Evolutionary conservation across 2,329 filamentous ascomycete genomes (phyloP).

Genomic region (Arthrobotrys musiformis): DNA sequence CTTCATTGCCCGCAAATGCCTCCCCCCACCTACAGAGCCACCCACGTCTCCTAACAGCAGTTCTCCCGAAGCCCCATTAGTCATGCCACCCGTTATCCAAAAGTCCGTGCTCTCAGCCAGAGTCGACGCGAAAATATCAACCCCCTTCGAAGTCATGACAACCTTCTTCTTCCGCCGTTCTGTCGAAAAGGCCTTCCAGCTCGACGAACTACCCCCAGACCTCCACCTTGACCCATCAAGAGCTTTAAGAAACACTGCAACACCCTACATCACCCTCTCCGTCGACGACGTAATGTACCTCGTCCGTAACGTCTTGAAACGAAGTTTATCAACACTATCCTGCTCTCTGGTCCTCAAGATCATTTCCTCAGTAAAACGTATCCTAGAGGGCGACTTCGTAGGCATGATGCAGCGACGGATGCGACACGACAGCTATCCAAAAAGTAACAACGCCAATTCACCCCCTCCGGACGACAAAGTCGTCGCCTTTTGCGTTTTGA

Average conservation of each 20-base stretch:
- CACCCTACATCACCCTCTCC: constrained; percentile 90
- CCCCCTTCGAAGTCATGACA: constrained; percentile 89
- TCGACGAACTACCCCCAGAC: constrained; percentile 86
- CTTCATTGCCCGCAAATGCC: constrained; percentile 87
- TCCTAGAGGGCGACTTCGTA: constrained; percentile 89
- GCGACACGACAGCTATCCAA: constrained; percentile 94
- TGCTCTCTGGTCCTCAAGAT: constrained; percentile 79
- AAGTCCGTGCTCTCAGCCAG: constrained; percentile 85
- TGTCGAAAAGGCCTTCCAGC: constrained; percentile 95
- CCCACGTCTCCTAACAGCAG: neutral
- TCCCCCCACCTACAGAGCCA: constrained; percentile 65
- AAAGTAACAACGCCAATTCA: constrained; percentile 60
- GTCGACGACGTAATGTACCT: constrained; percentile 99
- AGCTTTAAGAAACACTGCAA: constrained; percentile 72
- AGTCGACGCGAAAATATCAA: constrained; percentile 76
- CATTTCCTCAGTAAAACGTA: constrained; percentile 79
- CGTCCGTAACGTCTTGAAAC: constrained; percentile 88
- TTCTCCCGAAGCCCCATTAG: constrained; percentile 64
- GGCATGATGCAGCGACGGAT: constrained; percentile 98
- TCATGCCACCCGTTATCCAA: constrained; percentile 77
- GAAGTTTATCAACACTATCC: constrained; percentile 87
- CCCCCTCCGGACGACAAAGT: constrained; percentile 85
- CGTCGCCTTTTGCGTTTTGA: constrained; percentile 87
- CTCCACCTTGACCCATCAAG: constrained; percentile 69
- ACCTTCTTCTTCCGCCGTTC: constrained; percentile 97